Conservation (phyloP, 2,329 filamentous ascomycete species). For the Trichoderma aggressivum region DNA sequence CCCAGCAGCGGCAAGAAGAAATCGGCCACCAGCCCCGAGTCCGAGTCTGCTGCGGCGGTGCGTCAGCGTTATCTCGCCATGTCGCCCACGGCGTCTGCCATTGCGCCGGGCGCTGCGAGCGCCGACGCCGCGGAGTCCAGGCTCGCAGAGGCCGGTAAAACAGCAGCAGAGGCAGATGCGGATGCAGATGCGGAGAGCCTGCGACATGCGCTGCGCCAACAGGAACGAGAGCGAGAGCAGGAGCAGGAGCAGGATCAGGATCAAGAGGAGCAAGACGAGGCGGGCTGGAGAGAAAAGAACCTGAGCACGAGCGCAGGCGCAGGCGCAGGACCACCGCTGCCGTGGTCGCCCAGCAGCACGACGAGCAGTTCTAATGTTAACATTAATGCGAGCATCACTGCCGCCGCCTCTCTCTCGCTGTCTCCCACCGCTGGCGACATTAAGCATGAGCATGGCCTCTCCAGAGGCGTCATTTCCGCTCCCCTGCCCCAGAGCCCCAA, state of each 20-base stretch:
- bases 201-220: background rate
- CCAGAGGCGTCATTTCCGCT: conserved; percentile 14
- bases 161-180: background rate
- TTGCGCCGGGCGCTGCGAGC: background rate
- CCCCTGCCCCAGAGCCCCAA: conserved; percentile 17
- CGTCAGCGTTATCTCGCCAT: conserved; percentile 18
- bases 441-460: conserved; percentile 15
- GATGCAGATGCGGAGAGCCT: background rate
- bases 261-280: background rate
- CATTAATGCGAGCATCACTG: too few relatives aligned
- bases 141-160: background rate
- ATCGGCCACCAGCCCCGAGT: background rate
- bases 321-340: conserved; percentile 2
- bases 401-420: background rate
- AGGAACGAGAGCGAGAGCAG: background rate
- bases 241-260: background rate
- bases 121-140: background rate
- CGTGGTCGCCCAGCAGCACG: conserved; percentile 5
- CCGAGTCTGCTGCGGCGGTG: conserved; percentile 2
- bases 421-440: background rate
- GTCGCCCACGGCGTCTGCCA: conserved; percentile 2
- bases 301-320: background rate
- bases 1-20: conserved; percentile 13
- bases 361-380: background rate
- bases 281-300: background rate